These are phyloP conservation scores for Wolfiporia cocos DNA, from an alignment of 1,284 basidiomycete genomes.

Conservation along the genomic window DNA sequence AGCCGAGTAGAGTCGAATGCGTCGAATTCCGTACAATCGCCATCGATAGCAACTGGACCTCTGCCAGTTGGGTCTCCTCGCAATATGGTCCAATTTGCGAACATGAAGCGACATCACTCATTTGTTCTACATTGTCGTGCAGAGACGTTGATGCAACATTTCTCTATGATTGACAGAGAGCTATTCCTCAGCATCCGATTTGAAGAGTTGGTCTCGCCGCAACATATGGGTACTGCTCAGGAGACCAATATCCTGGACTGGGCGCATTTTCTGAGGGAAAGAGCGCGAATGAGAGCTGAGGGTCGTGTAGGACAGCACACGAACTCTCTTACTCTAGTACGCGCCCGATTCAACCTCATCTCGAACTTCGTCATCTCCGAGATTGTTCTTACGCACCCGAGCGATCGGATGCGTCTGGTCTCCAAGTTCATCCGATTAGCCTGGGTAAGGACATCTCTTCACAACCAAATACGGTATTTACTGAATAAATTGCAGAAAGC, in stretches of 20 bases:
- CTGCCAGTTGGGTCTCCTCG: no score
- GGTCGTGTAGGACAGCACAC: conserved; percentile 52
- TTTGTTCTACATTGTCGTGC: conserved; percentile 60
- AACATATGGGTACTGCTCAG: conserved; percentile 52
- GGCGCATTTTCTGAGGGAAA: conserved; percentile 74
- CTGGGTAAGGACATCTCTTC: conserved; percentile 50
- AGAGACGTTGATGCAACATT: conserved; percentile 68
- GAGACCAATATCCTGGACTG: conserved; percentile 77
- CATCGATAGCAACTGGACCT: no score
- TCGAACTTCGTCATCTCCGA: conserved; percentile 82
- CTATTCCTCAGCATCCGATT: conserved; percentile 79
- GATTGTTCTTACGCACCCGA: conserved; percentile 62
- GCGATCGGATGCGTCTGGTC: conserved; percentile 63
- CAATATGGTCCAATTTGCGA: conserved; percentile 16
- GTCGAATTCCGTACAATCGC: no score
- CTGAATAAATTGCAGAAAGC: conserved; percentile 60
- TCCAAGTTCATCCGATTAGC: conserved; percentile 84
- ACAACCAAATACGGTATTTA: neutral
- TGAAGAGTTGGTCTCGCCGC: conserved; percentile 72
- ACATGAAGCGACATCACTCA: conserved; percentile 43
- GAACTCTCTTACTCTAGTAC: conserved; percentile 67
- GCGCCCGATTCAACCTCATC: conserved; percentile 86
- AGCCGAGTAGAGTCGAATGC: conserved; percentile 41
- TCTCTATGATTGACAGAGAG: conserved; percentile 85
- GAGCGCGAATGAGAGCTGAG: conserved; percentile 65